Conservation (phyloP, 345 rosid species). For the Salix udensis region DNA sequence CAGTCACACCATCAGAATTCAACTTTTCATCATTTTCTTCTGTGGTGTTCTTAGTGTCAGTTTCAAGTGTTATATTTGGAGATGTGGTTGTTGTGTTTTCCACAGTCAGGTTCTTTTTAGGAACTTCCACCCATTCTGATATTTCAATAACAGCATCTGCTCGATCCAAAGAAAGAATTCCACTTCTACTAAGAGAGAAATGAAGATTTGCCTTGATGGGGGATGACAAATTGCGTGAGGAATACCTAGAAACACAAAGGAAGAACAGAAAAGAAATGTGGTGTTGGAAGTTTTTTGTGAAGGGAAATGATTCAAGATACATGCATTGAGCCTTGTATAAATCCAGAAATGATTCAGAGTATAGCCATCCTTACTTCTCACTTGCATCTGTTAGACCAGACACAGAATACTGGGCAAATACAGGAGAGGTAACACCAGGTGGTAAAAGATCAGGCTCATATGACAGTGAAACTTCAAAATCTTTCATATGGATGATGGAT, state of each 20-base stretch:
- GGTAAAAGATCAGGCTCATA: conserved; percentile 78
- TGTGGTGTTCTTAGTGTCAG: conserved; percentile 39
- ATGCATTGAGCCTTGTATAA: conserved; percentile 8
- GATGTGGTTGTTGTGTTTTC: conserved; percentile 63
- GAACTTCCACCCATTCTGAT: conserved; percentile 97
- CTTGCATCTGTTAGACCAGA: conserved; percentile 72
- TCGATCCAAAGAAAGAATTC: conserved; percentile 77
- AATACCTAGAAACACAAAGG: conserved; percentile 50
- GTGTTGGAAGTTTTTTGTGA: not conserved
- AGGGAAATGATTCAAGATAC: not conserved
- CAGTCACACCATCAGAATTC: conserved; percentile 42
- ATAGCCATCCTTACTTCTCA: conserved; percentile 63
- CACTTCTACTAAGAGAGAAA: conserved; percentile 92
- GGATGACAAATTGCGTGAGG: conserved; percentile 83
- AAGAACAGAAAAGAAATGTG: not conserved
- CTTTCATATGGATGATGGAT: conserved; percentile 69
- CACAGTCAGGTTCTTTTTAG: conserved; percentile 61
- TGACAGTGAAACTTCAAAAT: conserved; percentile 83
- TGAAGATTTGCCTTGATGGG: conserved; percentile 92
- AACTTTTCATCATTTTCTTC: conserved; percentile 50
- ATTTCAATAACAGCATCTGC: conserved; percentile 93
- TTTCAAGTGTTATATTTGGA: conserved; percentile 47
- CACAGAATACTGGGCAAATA: conserved; percentile 78
- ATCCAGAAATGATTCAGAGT: not conserved
- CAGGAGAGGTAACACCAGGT: conserved; percentile 58